Conservation (phyloP, 257 asterid genomes). For the Solanum appendiculatum region DNA sequence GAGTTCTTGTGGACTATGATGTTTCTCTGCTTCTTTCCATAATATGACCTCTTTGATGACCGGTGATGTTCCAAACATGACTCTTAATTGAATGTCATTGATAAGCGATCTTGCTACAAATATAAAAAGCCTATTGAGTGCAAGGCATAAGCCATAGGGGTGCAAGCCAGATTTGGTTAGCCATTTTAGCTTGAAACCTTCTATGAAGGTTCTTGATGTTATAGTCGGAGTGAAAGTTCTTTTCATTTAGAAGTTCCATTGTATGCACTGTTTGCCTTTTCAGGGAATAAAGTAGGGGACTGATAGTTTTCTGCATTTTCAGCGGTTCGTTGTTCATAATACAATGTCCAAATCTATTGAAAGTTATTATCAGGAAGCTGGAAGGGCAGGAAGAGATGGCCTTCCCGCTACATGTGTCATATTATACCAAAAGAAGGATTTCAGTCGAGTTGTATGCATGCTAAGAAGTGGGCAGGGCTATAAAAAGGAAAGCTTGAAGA, state of each 20-base stretch:
- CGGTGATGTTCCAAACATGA: background rate
- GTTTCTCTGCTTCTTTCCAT: background rate
- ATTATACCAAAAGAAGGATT: constrained; percentile 88
- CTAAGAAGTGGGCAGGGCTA: constrained; percentile 67
- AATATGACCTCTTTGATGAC: background rate
- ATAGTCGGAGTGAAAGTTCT: background rate
- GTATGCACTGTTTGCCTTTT: background rate
- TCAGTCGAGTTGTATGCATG: constrained; percentile 91
- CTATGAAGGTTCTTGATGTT: background rate
- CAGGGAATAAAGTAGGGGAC: background rate
- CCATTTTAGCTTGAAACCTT: background rate
- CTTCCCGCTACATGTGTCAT: constrained; percentile 59
- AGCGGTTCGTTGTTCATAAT: constrained; percentile 93
- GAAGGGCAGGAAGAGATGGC: constrained; percentile 93
- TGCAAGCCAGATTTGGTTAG: background rate
- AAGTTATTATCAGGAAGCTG: constrained; percentile 99
- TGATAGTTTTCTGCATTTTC: constrained; percentile 12
- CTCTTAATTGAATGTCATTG: background rate
- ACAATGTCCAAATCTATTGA: constrained; percentile 93
- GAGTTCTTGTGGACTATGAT: constrained; percentile 21
- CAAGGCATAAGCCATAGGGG: background rate
- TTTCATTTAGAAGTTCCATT: background rate
- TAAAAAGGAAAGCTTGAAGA: constrained; percentile 60
- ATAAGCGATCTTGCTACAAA: background rate
- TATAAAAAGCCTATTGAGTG: background rate